Conservation (phyloP, 768 basidiomycete genomes). For the Asterophora parasitica region DNA sequence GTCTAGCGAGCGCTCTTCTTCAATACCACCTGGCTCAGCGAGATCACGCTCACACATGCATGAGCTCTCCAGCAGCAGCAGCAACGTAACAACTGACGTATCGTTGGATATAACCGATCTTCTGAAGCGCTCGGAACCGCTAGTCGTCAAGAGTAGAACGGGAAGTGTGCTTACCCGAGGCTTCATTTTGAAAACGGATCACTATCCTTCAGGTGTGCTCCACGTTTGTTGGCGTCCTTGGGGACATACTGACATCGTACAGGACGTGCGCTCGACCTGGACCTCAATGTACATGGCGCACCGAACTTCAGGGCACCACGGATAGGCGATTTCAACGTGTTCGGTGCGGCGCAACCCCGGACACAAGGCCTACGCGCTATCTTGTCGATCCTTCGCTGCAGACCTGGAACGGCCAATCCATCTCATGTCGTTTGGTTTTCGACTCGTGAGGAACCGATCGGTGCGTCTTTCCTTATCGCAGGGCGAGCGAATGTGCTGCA, state of each 20-base stretch:
- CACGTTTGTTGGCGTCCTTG: not conserved
- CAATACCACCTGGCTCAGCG: constrained; percentile 6
- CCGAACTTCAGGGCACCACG: constrained; percentile 90
- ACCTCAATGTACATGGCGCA: constrained; percentile 89
- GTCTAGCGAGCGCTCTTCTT: constrained; percentile 13
- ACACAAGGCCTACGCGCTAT: constrained; percentile 89
- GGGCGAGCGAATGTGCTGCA: not conserved
- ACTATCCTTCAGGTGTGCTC: constrained; percentile 66
- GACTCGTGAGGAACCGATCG: constrained; percentile 92
- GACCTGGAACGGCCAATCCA: constrained; percentile 57
- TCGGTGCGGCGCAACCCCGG: constrained; percentile 93
- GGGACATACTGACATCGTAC: not conserved
- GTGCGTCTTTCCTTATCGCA: constrained; percentile 37
- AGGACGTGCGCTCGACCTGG: constrained; percentile 88
- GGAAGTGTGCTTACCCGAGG: constrained; percentile 85
- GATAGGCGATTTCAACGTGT: constrained; percentile 80
- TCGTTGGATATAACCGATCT: constrained; percentile 59
- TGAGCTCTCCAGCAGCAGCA: constrained; percentile 11
- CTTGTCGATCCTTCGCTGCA: constrained; percentile 74
- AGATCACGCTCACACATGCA: constrained; percentile 9
- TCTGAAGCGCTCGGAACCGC: constrained; percentile 62
- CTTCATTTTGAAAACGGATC: constrained; percentile 93
- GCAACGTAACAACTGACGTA: constrained; percentile 15
- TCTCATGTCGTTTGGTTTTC: constrained; percentile 93
- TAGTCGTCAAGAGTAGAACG: constrained; percentile 75